Base-by-base conservation (phyloP, 495 filamentous ascomycete genomes). In the Aspergillus heteromorphus region DNA sequence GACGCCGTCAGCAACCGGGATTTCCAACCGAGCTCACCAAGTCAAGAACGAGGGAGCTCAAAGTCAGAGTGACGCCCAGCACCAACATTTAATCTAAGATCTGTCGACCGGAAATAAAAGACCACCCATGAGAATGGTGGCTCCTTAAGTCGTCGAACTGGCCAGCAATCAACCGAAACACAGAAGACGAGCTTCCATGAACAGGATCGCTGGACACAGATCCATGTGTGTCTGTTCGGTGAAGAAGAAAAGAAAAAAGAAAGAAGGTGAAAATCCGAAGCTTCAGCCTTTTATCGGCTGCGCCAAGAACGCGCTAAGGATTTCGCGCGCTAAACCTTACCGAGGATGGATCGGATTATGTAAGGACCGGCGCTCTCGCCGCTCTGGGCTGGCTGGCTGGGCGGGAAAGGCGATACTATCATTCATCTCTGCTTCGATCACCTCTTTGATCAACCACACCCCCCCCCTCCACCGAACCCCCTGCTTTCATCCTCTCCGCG, bases 141-240 rank as follows among this genome's bases (percentile, higher is more conserved):
- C 88, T 92, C 90, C 89, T 80, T 89, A 70, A 65, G 72, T 78
- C 79, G 87, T 86, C 87, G 87, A 91, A 81, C 85, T 92, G 88
- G 79, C 77, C 84, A 86, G 79, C 73, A 76, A 77, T 88, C 87
- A 74, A 92, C 87, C 83, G 82, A 73, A 73, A 72, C 81, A 80
- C 79, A 72, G 61, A 54, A 58, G 38, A 53, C 11, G 49, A 36
- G 75, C 69, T 50, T 45, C 57, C 63, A 48, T 73, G 73, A 75
- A 66, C 75, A 79, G 87, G 89, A 90, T 74, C 73, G 74, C 82
- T 83, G 79, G 79, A 85, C 89, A 93, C 90, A 93, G 83, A 86
- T 89, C 86, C 81, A 70, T 83, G 63, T 73, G 65, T 65, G 73
- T 73, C 65, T 67, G 63, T 65, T 70, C 69, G 68, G 73, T 67